A percentile compares a stretch with the other conserved stretches of the same genome.
Conservation (phyloP, 1,284 basidiomycete genomes). For the Earliella scabrosa region DNA sequence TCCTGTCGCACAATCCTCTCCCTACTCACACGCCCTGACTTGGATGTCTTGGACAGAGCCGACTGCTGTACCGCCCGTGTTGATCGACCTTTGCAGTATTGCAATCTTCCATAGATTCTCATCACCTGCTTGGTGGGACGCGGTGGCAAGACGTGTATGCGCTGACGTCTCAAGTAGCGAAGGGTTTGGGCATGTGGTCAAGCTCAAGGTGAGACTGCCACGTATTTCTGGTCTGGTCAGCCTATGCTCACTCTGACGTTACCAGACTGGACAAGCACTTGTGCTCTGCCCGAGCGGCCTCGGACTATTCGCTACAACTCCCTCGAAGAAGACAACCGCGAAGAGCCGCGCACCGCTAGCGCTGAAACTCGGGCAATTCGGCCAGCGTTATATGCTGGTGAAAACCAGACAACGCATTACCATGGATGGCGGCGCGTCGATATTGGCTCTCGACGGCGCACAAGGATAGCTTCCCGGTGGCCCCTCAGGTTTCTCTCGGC, state of each 20-base stretch:
- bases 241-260: neutral
- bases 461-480: too few relatives aligned
- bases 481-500: too few relatives aligned
- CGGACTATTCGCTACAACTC: conserved; percentile 34
- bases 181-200: conserved; percentile 67
- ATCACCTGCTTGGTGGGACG: conserved; percentile 74
- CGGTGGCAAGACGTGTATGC: conserved; percentile 67
- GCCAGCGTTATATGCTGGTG: conserved; percentile 54
- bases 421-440: conserved; percentile 58
- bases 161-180: conserved; percentile 51
- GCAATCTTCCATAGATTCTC: conserved; percentile 73
- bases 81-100: conserved; percentile 71
- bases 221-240: neutral
- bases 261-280: conserved; percentile 68
- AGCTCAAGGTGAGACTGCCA: conserved; percentile 51
- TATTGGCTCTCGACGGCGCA: conserved; percentile 41
- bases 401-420: conserved; percentile 62
- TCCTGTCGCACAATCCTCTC: neutral
- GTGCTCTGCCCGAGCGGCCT: conserved; percentile 65
- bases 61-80: conserved; percentile 67
- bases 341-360: conserved; percentile 1
- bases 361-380: conserved; percentile 40
- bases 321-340: conserved; percentile 5
- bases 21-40: neutral
- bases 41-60: conserved; percentile 52